phyloP scores from a whole-genome alignment of 306 rosid species.

The Cicer cuneatum region DNA sequence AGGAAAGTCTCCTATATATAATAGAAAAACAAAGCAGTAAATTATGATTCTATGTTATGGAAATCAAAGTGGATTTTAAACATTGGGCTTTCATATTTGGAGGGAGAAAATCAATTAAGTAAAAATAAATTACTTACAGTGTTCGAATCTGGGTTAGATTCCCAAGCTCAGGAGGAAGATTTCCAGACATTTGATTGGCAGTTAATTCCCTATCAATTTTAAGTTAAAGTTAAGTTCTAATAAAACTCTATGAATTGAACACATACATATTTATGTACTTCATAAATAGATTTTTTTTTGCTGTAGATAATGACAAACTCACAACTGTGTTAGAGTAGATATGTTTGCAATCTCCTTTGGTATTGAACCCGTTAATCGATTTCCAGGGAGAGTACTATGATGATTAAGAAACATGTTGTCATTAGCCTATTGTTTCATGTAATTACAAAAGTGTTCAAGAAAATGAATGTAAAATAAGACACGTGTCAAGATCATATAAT shows the following conservation, averaged over 20 bases:
- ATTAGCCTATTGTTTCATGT: background rate
- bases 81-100: slow-evolving; percentile 7
- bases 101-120: background rate
- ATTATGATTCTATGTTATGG: background rate
- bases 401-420: slow-evolving; percentile 16
- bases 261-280: background rate
- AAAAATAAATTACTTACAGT: slow-evolving; percentile 22
- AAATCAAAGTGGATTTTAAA: slow-evolving; percentile 9
- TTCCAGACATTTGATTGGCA: slow-evolving; percentile 1
- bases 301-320: slow-evolving; percentile 44
- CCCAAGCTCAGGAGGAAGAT: slow-evolving; percentile 13
- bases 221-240: background rate
- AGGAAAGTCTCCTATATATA: slow-evolving; percentile 52
- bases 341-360: slow-evolving; percentile 72
- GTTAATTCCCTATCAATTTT: slow-evolving; percentile 4
- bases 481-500: background rate
- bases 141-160: background rate
- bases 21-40: background rate
- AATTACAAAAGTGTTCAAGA: background rate
- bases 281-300: background rate
- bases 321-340: slow-evolving; percentile 67
- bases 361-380: slow-evolving; percentile 66
- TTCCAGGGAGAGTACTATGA: slow-evolving; percentile 61
- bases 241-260: background rate
- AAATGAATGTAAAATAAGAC: background rate